Evolutionary conservation across 2,329 filamentous ascomycete genomes (phyloP), one percentile per base, ranked within the genome.

Genomic region (Escovopsis sp.): DNA sequence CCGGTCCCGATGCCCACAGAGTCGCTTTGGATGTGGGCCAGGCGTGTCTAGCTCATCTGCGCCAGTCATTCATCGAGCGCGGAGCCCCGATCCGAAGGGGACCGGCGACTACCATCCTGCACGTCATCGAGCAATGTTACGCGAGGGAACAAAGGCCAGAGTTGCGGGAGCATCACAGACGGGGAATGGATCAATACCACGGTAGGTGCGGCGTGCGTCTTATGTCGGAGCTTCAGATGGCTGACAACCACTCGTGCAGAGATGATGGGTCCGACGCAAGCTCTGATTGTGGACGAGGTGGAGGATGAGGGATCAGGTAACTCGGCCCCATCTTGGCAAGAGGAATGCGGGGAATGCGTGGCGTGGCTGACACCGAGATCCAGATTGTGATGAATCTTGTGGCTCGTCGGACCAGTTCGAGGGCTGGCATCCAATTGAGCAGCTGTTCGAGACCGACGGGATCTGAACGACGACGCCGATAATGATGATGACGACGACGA

Each of bases 301-400:
- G 73, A 77, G 47, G 73, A 77, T 41, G 73, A 77, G 42, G 72
- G 61, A 50, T 75, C 73, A 49, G 73, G 73, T 75, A 72, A 62
- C 72, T 69, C 23, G 15, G 15, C 15, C 15, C 15, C 15, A 9
- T 28, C 10, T 38, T 34, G 37, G 23, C n/a, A 15, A 6, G n/a
- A 10, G 15, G 15, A 15, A 15, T 15, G 12, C 23, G 12, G 8
- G 15, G 19, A n/a, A 26, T 10, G 12, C 32, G n/a, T 18, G 32
- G 9, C 8, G 5, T 37, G 37, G 26, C 37, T 42, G 18, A 42
- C 33, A 47, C 55, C 47, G 54, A 50, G 43, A 41, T 50, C 23
- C 26, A 73, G 72, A 74, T 45, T 76, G 73, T 72, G 70, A 73
- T 49, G 67, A 67, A 49, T 75, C 68, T 37, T 64, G 63, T 50